Evolutionary conservation across 805 yeast genomes (phyloP).

Genomic region (Zygotorulaspora florentina): DNA sequence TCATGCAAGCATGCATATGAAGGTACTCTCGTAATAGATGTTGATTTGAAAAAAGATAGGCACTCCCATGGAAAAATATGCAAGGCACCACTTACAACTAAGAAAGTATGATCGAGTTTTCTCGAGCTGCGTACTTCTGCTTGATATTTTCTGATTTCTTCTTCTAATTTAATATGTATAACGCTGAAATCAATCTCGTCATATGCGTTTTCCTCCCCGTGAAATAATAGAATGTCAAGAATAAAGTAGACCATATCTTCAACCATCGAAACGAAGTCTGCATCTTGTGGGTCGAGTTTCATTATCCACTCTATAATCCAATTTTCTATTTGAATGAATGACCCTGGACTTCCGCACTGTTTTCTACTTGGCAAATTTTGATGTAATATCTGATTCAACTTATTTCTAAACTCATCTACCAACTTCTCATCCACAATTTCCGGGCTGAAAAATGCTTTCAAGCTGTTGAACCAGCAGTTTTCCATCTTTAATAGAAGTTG

Average conservation of each 20-base stretch:
- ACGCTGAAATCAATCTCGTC: conserved; percentile 61
- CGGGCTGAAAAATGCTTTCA: conserved; percentile 55
- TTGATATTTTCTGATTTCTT: conserved; percentile 39
- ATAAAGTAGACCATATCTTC: conserved; percentile 64
- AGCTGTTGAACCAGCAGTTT: conserved; percentile 72
- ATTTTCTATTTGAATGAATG: conserved; percentile 39
- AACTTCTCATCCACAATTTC: conserved; percentile 25
- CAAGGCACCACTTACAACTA: conserved; percentile 65
- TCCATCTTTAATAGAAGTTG: conserved; percentile 57
- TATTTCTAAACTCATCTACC: conserved; percentile 35
- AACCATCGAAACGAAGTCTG: conserved; percentile 35
- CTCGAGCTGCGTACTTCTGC: conserved; percentile 9
- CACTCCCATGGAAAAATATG: conserved; percentile 90
- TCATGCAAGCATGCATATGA: conserved; percentile 47
- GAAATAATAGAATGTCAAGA: conserved; percentile 54
- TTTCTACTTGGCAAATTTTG: conserved; percentile 47
- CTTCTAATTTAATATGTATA: conserved; percentile 50
- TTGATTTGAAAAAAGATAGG: conserved; percentile 47
- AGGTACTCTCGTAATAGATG: conserved; percentile 73
- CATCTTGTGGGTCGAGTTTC: conserved; percentile 38
- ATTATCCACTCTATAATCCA: conserved; percentile 49
- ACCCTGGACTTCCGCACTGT: conserved; percentile 23
- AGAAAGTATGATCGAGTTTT: conserved; percentile 50
- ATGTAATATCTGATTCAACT: conserved; percentile 41
- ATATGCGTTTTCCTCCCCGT: conserved; percentile 61